Evolutionary conservation across 1,139 yeast genomes (phyloP).

Genomic region (Debaryomyces nepalensis): DNA sequence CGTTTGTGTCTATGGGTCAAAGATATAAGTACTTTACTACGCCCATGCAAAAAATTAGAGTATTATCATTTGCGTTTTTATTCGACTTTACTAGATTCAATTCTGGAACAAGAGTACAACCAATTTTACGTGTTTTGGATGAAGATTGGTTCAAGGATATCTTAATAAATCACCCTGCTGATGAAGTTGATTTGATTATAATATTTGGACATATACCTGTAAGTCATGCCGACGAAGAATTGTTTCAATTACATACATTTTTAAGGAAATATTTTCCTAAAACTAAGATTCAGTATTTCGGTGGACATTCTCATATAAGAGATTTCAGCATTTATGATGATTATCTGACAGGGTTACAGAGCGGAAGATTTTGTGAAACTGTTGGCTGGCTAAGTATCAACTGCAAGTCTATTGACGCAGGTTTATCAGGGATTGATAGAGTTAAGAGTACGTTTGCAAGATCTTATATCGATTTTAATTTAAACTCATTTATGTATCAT

Average conservation of each 20-base stretch:
- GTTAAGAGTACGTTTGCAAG: constrained; percentile 47
- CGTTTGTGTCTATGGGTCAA: constrained; percentile 69
- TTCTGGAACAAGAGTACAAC: constrained; percentile 63
- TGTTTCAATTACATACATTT: constrained; percentile 52
- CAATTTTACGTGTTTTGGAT: constrained; percentile 58
- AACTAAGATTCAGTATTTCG: constrained; percentile 79
- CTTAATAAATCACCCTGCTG: constrained; percentile 43
- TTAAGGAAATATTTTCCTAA: constrained; percentile 64
- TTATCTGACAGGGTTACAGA: constrained; percentile 75
- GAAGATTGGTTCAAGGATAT: constrained; percentile 69
- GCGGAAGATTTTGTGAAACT: constrained; percentile 93
- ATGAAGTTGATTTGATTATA: constrained; percentile 65
- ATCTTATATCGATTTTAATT: constrained; percentile 80
- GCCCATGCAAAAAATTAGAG: constrained; percentile 50
- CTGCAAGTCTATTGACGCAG: constrained; percentile 18
- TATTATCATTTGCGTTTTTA: constrained; percentile 78
- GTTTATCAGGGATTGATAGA: constrained; percentile 4
- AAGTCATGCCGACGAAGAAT: constrained; percentile 57
- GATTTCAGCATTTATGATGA: constrained; percentile 76
- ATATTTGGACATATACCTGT: constrained; percentile 86
- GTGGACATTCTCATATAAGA: constrained; percentile 93
- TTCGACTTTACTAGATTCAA: constrained; percentile 76
- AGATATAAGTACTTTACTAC: constrained; percentile 70
- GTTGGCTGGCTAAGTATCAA: constrained; percentile 81
- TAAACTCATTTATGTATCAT: constrained; percentile 70